phyloP scores from a whole-genome alignment of 2,329 filamentous ascomycete genomes.

The Seiridium unicorne region DNA sequence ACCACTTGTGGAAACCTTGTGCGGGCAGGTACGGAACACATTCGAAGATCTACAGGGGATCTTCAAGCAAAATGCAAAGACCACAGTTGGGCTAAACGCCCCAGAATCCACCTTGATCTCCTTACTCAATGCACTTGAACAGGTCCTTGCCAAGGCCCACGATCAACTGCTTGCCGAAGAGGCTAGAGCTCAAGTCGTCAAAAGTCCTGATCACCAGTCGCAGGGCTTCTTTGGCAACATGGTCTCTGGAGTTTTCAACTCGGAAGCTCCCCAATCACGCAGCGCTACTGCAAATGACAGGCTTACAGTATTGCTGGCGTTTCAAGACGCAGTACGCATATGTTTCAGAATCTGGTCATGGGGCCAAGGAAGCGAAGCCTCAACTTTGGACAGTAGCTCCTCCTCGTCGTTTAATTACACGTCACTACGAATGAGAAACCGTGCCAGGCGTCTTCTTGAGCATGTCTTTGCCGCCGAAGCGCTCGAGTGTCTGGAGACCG shows the following conservation, averaged over 20 bases:
- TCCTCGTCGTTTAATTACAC: slow-evolving; percentile 86
- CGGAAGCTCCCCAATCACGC: slow-evolving; percentile 73
- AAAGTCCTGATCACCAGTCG: slow-evolving; percentile 74
- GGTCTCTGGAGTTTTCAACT: slow-evolving; percentile 85
- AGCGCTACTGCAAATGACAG: slow-evolving; percentile 89
- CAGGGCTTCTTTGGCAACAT: slow-evolving; percentile 93
- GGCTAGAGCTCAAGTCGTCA: slow-evolving; percentile 63
- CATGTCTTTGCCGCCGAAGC: slow-evolving; percentile 91
- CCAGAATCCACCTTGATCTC: slow-evolving; percentile 76
- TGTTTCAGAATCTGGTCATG: slow-evolving; percentile 96
- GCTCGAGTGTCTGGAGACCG: slow-evolving; percentile 87
- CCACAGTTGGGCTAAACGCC: slow-evolving; percentile 31
- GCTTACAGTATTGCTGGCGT: slow-evolving; percentile 90
- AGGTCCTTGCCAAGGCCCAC: slow-evolving; percentile 83
- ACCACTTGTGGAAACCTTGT: slow-evolving; percentile 87
- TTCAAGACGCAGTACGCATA: slow-evolving; percentile 90
- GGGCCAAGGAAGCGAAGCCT: slow-evolving; percentile 65
- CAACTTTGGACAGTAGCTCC: slow-evolving; percentile 62
- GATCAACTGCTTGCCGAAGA: slow-evolving; percentile 79
- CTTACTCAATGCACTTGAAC: slow-evolving; percentile 90
- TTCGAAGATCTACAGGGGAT: slow-evolving; percentile 70
- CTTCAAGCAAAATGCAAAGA: slow-evolving; percentile 46
- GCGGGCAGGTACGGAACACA: slow-evolving; percentile 69
- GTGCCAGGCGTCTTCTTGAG: slow-evolving; percentile 83
- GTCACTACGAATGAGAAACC: slow-evolving; percentile 85